A percentile compares a stretch with the other conserved stretches of the same genome.
Evolutionary conservation across 352 stramenopile species (phyloP).

Genomic region (Elongisporangium anandrum): DNA sequence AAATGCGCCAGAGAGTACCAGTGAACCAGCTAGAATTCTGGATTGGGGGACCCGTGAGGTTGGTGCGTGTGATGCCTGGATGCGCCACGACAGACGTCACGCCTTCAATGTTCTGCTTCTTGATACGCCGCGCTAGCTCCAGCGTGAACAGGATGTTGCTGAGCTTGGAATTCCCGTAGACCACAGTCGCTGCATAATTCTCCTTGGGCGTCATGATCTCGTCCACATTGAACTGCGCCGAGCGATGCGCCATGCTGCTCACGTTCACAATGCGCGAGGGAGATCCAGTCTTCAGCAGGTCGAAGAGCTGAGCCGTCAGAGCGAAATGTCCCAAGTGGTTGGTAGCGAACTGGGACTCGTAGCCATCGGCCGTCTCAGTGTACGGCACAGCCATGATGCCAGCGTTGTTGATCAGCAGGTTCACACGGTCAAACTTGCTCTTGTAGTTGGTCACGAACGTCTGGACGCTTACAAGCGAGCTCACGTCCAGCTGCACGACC

Average conservation of each 20-base stretch:
- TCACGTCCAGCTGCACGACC: conserved; percentile 48
- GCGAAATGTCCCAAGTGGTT: conserved; percentile 64
- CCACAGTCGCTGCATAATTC: conserved; percentile 26
- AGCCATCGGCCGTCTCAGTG: conserved; percentile 21
- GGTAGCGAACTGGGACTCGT: conserved; percentile 51
- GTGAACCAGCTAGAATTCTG: too few species aligned
- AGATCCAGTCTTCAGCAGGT: conserved; percentile 13
- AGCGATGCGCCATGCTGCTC: conserved; percentile 48
- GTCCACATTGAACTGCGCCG: conserved; percentile 27
- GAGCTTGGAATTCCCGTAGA: conserved; percentile 50
- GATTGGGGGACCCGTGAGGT: conserved; percentile 9
- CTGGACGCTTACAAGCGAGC: conserved; percentile 32
- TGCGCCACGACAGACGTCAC: conserved; percentile 22
- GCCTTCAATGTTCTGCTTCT: conserved; percentile 12
- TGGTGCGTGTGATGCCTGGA: conserved; percentile 31
- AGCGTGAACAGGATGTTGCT: conserved; percentile 46
- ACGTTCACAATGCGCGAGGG: conserved; percentile 35
- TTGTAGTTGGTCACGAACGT: conserved; percentile 37
- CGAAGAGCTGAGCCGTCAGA: conserved; percentile 35
- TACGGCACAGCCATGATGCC: conserved; percentile 36
- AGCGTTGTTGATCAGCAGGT: conserved; percentile 73
- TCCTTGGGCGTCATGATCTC: conserved; percentile 29
- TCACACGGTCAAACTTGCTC: conserved; percentile 28
- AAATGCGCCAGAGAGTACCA: too few species aligned
- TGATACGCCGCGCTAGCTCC: conserved; percentile 32